Conservation (phyloP, 2,329 filamentous ascomycete genomes). For the Thelonectria blattea region DNA sequence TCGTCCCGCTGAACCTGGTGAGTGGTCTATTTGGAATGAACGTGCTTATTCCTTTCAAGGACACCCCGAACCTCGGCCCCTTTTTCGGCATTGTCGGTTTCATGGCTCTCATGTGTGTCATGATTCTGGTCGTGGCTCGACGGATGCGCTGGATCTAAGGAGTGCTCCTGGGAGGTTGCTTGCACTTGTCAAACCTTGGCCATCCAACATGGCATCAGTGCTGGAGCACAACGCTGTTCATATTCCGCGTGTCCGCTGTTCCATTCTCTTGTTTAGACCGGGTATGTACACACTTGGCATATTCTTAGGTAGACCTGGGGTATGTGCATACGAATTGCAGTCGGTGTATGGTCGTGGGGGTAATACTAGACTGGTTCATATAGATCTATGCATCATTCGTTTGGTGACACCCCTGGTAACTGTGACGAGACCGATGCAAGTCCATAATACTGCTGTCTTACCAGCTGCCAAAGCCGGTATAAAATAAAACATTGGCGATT, state of each 20-base stretch:
- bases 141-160: conserved; percentile 53
- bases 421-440: too few relatives aligned
- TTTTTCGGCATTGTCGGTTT: conserved; percentile 59
- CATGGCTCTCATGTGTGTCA: conserved; percentile 59
- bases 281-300: conserved; percentile 20
- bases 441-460: too few relatives aligned
- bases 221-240: neutral
- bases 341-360: conserved; percentile 14
- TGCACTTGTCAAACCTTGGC: neutral
- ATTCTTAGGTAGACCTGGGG: conserved; percentile 21
- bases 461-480: too few relatives aligned
- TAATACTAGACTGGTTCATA: conserved; percentile 19
- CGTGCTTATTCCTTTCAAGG: conserved; percentile 71
- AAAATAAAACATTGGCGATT: too few relatives aligned
- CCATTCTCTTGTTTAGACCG: conserved; percentile 27
- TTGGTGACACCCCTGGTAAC: too few relatives aligned
- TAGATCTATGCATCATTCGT: neutral
- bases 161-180: neutral
- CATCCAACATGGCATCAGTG: neutral
- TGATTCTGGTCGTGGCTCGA: conserved; percentile 55
- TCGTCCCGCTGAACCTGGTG: conserved; percentile 95
- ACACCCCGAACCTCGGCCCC: conserved; percentile 58
- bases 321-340: conserved; percentile 1
- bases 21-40: conserved; percentile 92
- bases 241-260: conserved; percentile 7